phyloP scores from a whole-genome alignment of 805 yeast species.

The Teunomyces kruisii region DNA sequence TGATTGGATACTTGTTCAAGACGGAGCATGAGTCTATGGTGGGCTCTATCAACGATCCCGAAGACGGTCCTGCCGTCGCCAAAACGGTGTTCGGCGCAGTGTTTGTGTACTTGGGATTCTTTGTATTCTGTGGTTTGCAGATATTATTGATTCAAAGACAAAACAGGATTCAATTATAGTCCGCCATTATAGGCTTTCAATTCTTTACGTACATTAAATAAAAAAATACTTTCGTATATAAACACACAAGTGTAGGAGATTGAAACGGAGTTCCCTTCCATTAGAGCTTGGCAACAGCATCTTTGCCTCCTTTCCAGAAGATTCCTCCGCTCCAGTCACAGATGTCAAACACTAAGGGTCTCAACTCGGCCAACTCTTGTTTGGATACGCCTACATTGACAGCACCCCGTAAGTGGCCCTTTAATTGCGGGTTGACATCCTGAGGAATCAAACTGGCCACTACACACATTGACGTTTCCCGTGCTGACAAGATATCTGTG shows the following conservation, averaged over 20 bases:
- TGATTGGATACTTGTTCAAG: constrained; percentile 80
- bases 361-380: constrained; percentile 60
- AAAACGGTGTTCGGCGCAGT: constrained; percentile 89
- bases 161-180: constrained; percentile 53
- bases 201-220: constrained; percentile 1
- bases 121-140: constrained; percentile 89
- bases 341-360: constrained; percentile 62
- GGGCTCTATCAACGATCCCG: constrained; percentile 89
- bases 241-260: background rate
- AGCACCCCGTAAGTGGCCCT: constrained; percentile 90
- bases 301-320: constrained; percentile 50
- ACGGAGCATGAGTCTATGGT: constrained; percentile 85
- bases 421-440: constrained; percentile 89
- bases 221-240: background rate
- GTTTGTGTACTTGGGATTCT: constrained; percentile 72
- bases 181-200: constrained; percentile 5
- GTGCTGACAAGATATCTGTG: constrained; percentile 57
- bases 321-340: constrained; percentile 71
- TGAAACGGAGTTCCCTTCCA: background rate
- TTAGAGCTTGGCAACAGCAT: constrained; percentile 53
- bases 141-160: constrained; percentile 63
- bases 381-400: constrained; percentile 69
- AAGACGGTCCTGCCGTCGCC: constrained; percentile 91
- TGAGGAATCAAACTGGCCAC: constrained; percentile 84
- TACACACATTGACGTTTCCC: constrained; percentile 75